Evolutionary conservation across 345 rosid genomes (phyloP), one percentile per base, ranked within the genome.

Genomic region (Aquilaria yunnanensis): DNA sequence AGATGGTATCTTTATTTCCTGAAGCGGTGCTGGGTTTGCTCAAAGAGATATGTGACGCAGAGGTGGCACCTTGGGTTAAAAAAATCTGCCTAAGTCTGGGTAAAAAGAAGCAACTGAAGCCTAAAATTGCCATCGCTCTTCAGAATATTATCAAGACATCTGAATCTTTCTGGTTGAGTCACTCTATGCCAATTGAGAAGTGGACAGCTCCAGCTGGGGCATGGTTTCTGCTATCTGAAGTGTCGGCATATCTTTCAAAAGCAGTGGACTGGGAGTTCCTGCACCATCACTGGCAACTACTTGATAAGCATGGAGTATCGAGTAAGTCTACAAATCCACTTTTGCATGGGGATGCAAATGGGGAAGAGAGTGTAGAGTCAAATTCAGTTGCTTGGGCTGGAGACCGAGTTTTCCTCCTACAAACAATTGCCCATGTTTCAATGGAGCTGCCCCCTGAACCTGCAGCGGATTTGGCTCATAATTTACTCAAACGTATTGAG

Each of bases 181-280:
- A 75, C 46, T 86, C 85, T 45, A 63, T 73, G 90, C 84, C 96
- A 2, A 83, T 88, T 12, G 81, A 83, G 56, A 86, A 82, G 76
- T 90, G 99, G 99, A 84, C 90, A 47, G 97, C 97, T 34, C 96
- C 97, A 66, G 71, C 85, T 49, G 99, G 99, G 74, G 88, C 95
- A 67, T 90, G 99, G 99, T 71, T 94, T 72, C 97, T 94, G 78
- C 82, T 94, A n/a, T 85, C 97, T 29, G 97, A 88, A 82, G 85
- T 90, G 66, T 90, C 97, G 14, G 69, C 70, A 51, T 80, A 71
- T 71, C 89, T 90, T 65, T 68, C 90, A 58, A 81, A 81, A 70
- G 76, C 96, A 51, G 81, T 83, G 69, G 91, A 85, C 32, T 94
- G 99, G 99, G 92, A 88, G 66, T 90, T 94, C 71, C 97, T 94